These are phyloP conservation scores for Stellera chamaejasme DNA, from an alignment of 345 rosid species.

Conservation along the genomic window DNA sequence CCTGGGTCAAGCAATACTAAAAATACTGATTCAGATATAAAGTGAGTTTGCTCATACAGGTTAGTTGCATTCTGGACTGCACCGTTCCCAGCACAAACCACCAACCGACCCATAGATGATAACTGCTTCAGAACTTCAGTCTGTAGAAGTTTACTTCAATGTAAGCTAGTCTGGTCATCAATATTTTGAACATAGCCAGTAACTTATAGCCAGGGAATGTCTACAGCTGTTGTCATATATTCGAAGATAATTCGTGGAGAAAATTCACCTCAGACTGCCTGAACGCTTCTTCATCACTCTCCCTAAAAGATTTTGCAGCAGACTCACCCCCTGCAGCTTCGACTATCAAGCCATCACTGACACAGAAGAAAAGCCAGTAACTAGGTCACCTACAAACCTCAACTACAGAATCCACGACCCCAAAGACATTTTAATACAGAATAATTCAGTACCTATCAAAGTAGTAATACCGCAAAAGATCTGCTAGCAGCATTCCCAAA, in stretches of 20 bases:
- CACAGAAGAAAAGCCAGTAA: conserved; percentile 12
- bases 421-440: neutral
- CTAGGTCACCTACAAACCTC: conserved; percentile 5
- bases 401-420: neutral
- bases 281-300: conserved; percentile 65
- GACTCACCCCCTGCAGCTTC: conserved; percentile 82
- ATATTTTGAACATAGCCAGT: too few relatives aligned
- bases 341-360: conserved; percentile 68
- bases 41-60: conserved; percentile 42
- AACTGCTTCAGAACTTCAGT: conserved; percentile 79
- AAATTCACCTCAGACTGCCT: conserved; percentile 57
- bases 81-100: conserved; percentile 84
- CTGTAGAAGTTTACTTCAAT: conserved; percentile 28
- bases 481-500: conserved; percentile 63
- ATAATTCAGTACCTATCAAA: conserved; percentile 59
- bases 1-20: neutral
- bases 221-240: neutral
- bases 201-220: too few relatives aligned
- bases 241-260: neutral
- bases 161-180: neutral
- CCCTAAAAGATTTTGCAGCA: conserved; percentile 43
- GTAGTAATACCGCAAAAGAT: conserved; percentile 57
- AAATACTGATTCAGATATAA: conserved; percentile 6
- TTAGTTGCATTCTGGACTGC: conserved; percentile 70
- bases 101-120: conserved; percentile 74